Conservation (phyloP, 441 rosid genomes). For the Gossypium gossypioides region DNA sequence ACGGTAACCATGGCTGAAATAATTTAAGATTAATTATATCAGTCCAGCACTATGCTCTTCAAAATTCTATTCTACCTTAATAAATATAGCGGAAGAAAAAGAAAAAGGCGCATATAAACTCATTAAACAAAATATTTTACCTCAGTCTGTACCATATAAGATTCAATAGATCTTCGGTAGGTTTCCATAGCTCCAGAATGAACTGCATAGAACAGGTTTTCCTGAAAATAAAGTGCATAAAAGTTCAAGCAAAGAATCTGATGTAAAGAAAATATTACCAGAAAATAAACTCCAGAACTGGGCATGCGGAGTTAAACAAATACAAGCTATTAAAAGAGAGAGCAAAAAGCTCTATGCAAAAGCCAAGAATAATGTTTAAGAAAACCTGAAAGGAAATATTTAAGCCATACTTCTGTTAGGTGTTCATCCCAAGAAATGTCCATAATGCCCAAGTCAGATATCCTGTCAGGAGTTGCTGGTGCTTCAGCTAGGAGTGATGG, state of each 20-base stretch:
- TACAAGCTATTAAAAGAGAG: background rate
- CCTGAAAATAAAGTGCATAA: conserved; percentile 45
- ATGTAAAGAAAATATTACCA: background rate
- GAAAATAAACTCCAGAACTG: background rate
- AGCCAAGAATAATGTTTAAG: conserved; percentile 10
- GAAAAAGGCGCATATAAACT: conserved; percentile 10
- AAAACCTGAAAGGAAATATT: conserved; percentile 7
- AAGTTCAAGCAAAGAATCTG: background rate
- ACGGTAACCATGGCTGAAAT: background rate
- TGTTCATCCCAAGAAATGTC: conserved; percentile 65
- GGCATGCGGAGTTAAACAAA: background rate
- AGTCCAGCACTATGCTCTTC: background rate
- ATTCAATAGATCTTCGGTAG: conserved; percentile 74
- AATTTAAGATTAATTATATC: background rate
- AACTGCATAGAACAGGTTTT: conserved; percentile 84
- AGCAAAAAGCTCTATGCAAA: background rate
- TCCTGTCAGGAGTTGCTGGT: conserved; percentile 50
- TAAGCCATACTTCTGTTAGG: conserved; percentile 62
- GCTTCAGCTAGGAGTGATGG: conserved; percentile 53
- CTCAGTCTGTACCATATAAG: conserved; percentile 56
- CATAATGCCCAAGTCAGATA: conserved; percentile 42
- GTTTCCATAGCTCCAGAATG: conserved; percentile 76
- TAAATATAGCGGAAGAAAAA: conserved; percentile 7
- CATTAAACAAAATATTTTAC: conserved; percentile 29
- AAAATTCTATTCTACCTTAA: background rate